Evolutionary conservation across 768 basidiomycete species (phyloP).

Genomic region (Suillus hirtellus): DNA sequence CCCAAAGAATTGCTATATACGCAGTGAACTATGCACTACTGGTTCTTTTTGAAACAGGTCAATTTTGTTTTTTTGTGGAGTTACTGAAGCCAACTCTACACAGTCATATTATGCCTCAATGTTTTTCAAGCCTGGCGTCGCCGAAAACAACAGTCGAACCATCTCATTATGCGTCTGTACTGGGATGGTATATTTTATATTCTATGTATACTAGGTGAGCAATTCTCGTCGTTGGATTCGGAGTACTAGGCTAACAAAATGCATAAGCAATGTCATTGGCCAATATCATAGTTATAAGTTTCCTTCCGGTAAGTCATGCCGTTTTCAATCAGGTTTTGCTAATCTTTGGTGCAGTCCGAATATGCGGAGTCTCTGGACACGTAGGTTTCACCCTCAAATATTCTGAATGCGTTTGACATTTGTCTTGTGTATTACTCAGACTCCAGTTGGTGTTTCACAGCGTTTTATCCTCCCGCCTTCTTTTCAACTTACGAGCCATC

Average conservation of each 20-base stretch:
- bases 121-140: neutral
- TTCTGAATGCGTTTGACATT: neutral
- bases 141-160: neutral
- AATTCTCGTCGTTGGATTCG: neutral
- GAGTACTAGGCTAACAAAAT: neutral
- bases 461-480: neutral
- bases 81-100: neutral
- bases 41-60: neutral
- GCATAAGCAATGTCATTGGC: neutral
- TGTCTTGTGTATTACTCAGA: neutral
- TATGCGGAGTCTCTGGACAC: neutral
- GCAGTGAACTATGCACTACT: neutral
- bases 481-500: constrained; percentile 4
- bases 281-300: neutral
- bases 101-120: constrained; percentile 1
- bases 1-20: neutral
- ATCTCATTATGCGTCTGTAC: neutral
- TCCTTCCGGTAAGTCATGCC: neutral
- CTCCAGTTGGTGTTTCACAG: neutral
- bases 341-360: neutral
- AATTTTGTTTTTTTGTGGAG: neutral
- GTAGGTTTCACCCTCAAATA: neutral
- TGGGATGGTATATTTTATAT: neutral
- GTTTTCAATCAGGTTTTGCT: constrained; percentile 1
- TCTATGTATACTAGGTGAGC: neutral